Conservation (phyloP, 495 filamentous ascomycete species). For the Filosporella fistucella region DNA sequence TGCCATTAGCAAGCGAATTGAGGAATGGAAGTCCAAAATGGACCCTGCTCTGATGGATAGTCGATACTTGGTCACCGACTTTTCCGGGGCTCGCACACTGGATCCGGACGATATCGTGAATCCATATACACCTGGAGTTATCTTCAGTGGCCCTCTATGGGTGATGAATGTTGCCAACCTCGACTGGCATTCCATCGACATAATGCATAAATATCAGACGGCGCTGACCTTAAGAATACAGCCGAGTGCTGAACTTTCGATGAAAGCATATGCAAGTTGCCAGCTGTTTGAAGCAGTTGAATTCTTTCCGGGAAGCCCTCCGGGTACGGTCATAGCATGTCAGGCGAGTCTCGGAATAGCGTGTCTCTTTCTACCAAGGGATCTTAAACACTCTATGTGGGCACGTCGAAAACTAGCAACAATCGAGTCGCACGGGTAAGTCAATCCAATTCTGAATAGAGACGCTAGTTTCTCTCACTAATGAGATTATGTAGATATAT, state of each 20-base stretch:
- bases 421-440: constrained; percentile 82
- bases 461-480: not conserved
- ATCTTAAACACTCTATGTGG: constrained; percentile 75
- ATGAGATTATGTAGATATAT: constrained; percentile 59
- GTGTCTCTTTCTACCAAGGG: constrained; percentile 70
- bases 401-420: constrained; percentile 70
- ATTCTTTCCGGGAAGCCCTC: constrained; percentile 63
- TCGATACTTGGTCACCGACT: constrained; percentile 53
- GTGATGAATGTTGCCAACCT: constrained; percentile 64
- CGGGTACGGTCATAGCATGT: constrained; percentile 63
- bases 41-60: constrained; percentile 54
- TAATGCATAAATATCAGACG: constrained; percentile 78
- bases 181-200: constrained; percentile 71
- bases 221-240: constrained; percentile 46
- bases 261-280: constrained; percentile 64
- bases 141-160: constrained; percentile 68
- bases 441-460: not conserved
- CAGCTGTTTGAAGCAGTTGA: constrained; percentile 75
- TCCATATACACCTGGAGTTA: constrained; percentile 60
- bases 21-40: constrained; percentile 51
- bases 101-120: constrained; percentile 64
- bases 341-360: constrained; percentile 77
- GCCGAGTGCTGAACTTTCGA: constrained; percentile 45
- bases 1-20: constrained; percentile 46
- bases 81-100: constrained; percentile 43